These are phyloP conservation scores for Mucor irregularis DNA, from an alignment of 371 early-diverging fungal species.

Conservation along the genomic window DNA sequence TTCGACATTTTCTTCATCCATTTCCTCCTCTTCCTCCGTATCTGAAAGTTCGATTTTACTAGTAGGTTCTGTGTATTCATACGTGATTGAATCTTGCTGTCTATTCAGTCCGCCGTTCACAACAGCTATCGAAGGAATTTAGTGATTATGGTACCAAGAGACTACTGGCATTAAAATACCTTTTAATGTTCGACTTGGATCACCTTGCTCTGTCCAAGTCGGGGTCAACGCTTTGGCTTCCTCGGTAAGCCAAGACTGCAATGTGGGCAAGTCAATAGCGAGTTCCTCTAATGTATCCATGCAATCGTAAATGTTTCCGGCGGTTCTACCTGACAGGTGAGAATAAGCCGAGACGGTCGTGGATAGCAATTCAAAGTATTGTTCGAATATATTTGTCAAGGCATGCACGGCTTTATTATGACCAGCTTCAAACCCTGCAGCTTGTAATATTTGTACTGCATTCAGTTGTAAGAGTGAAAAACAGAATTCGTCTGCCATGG, in stretches of 20 bases:
- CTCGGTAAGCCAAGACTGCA: background rate
- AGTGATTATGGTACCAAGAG: too few species aligned
- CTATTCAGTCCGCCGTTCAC: background rate
- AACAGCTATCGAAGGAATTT: too few species aligned
- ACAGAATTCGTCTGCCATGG: conserved; percentile 2
- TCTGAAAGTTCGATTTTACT: too few species aligned
- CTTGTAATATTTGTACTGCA: conserved; percentile 2
- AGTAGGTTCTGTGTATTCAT: too few species aligned
- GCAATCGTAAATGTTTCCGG: conserved; percentile 2
- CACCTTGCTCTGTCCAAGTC: conserved; percentile 9
- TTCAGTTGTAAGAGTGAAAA: background rate
- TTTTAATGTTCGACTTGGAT: conserved; percentile 2
- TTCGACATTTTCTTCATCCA: too few species aligned
- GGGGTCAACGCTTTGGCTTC: background rate
- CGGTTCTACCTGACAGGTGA: background rate
- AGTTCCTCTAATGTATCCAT: conserved; percentile 1
- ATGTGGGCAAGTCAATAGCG: too few species aligned
- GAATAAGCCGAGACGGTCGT: conserved; percentile 7
- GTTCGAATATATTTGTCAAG: background rate
- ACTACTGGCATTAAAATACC: background rate
- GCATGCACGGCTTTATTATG: background rate
- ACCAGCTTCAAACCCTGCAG: conserved; percentile 3
- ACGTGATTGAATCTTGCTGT: too few species aligned
- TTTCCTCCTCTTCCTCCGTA: too few species aligned
- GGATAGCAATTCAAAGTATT: background rate